Base-by-base conservation (phyloP, 1,284 basidiomycete genomes). In the Apiotrichum montevideense region DNA sequence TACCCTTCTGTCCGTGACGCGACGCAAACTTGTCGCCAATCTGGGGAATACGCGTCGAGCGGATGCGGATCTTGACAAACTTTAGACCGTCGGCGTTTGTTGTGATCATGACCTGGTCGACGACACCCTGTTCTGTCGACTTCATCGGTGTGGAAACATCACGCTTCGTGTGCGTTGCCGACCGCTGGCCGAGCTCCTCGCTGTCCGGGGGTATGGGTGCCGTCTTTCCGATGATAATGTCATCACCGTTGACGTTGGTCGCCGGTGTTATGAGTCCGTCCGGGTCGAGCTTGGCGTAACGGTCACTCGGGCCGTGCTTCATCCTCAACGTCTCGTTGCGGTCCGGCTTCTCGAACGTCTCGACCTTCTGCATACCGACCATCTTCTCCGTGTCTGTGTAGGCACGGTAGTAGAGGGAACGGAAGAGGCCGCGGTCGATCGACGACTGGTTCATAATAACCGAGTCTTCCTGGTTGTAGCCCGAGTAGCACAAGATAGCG, bases 381-480 rank as follows among this genome's bases (percentile, higher is more conserved):
- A 92, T 94, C 83, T 98, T 98, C 80, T 98, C 95, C 59, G 94
- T 83, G 76, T 98, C 95, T 86, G 92, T 92, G 76, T 98, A 98
- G 62, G 91, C 93, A 66, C 96, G 86, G 78, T 97, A 98, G 78
- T 98, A 99, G 71, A 99, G 87, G 80, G 93, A 96, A 35, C 95
- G 86, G 87, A 99, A 98, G 39, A 99, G 82, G 59, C 96, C 95
- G 56, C 96, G 89, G 72, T 98, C 95, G 69, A 98, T 91, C 21
- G 95, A 96, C 64, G 88, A 92, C 78, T 99, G 95, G 77, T 98
- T 98, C 95, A 98, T 97, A 77, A 99, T 98, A 76, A 99, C 95
- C 64, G 96, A 98, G 83, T 98, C 96, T 85, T 98, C 96, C 78
- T 98, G 96, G 77, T 99, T 98, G 79, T 98, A 99, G 37, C 95